Evolutionary conservation across 2,329 filamentous ascomycete genomes (phyloP), one percentile per base, ranked within the genome.

Genomic region (Penicillium sp.): DNA sequence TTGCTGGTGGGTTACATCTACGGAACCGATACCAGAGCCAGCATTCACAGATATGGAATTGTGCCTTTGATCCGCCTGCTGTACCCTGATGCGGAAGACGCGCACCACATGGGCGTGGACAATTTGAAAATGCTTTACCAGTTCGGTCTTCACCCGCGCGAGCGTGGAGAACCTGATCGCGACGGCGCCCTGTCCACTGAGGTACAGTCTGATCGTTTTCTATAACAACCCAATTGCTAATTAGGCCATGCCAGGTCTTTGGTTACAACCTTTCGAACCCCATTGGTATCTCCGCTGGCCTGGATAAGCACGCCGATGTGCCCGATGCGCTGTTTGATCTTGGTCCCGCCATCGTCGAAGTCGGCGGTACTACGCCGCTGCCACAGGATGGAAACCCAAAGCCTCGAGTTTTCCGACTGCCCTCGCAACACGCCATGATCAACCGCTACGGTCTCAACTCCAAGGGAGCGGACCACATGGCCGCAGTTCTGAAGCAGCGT

Each of bases 391-490:
- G 94, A 7, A 99, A 99, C 74, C 86, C 89, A 0, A 88, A 86
- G 63, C 92, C 93, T 1, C 85, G 94, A 59, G 89, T 97, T 24
- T 99, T 96, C 77, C 85, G 94, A 21, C 77, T 97, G 5, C 88
- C 90, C 0, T 87, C 85, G 31, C 85, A 96, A 59, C 88, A 95
- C 61, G 92, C 90, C 14, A 81, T 99, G 72, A 90, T 99, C 72
- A 99, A 99, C 74, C 87, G 94, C 36, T 99, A 97, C 75, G 94
- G 94, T 0, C 85, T 99, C 65, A 97, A 97, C 76, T 96, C 90
- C 11, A 83, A 88, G 56, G 94, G 94, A 18, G 92, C 92, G 1
- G 93, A 96, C 68, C 84, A 88, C 64, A 89, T 97, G 75, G 92
- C 93, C 1, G 85, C 85, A 64, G 82, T 87, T 14, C 78, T 99